A percentile compares a stretch with the other conserved stretches of the same genome.
These are phyloP conservation scores for Nakaseomyces bracarensis DNA, from an alignment of 1,139 yeast species.

Conservation along the genomic window DNA sequence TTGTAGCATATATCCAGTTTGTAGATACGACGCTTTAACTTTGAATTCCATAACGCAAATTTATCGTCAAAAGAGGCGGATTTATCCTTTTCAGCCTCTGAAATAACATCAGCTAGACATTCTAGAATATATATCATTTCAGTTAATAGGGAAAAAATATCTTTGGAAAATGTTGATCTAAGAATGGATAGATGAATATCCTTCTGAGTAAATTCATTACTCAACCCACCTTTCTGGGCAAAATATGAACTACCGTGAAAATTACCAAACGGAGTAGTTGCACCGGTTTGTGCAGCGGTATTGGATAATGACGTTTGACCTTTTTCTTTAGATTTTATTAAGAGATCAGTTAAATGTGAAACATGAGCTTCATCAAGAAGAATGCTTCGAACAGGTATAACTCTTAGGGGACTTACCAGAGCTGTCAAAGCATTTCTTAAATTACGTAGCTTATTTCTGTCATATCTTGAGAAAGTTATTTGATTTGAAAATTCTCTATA, in stretches of 20 bases:
- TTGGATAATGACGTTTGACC: conserved; percentile 26
- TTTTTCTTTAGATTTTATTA: conserved; percentile 14
- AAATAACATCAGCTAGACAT: conserved; percentile 20
- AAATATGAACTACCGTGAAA: not conserved
- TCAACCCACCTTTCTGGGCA: not conserved
- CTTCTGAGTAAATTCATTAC: conserved; percentile 6
- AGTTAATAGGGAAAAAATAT: conserved; percentile 25
- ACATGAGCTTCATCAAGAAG: conserved; percentile 20
- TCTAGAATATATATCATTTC: conserved; percentile 31
- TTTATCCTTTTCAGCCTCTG: conserved; percentile 9
- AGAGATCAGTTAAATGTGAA: conserved; percentile 15
- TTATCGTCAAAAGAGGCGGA: conserved; percentile 9
- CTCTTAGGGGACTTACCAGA: conserved; percentile 36
- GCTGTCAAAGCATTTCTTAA: conserved; percentile 38
- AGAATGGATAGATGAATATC: conserved; percentile 27
- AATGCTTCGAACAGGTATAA: conserved; percentile 32
- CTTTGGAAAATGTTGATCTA: conserved; percentile 31
- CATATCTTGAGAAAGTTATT: conserved; percentile 33
- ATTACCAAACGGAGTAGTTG: conserved; percentile 8
- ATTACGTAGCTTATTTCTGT: conserved; percentile 30
- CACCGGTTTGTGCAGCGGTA: conserved; percentile 6
- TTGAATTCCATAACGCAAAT: conserved; percentile 12
- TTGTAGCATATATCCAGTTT: conserved; percentile 32
- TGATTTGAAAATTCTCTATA: conserved; percentile 41
- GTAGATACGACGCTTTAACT: conserved; percentile 26